Conservation (phyloP, 768 basidiomycete genomes). For the Termitomyces sp. region DNA sequence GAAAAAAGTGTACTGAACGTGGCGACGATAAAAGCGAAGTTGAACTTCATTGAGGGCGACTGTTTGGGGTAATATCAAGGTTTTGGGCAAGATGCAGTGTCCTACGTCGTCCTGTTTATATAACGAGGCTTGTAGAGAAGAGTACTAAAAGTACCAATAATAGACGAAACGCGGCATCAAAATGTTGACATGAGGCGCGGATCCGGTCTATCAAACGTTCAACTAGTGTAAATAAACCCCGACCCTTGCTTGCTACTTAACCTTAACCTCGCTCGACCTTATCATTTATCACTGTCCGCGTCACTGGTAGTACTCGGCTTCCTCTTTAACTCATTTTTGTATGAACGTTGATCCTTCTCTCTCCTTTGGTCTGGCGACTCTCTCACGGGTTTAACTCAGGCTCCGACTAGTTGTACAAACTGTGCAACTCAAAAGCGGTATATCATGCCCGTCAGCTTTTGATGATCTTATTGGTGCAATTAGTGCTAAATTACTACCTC, state of each 20-base stretch:
- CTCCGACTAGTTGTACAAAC: no score
- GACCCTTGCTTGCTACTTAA: no score
- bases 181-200: no score
- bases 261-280: no score
- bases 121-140: background rate
- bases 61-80: background rate
- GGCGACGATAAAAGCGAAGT: background rate
- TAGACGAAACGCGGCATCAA: background rate
- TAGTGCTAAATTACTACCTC: no score
- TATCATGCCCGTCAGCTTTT: background rate
- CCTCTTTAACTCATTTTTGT: background rate
- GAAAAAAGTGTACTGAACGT: constrained; percentile 22
- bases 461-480: background rate
- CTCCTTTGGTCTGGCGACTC: background rate
- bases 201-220: background rate
- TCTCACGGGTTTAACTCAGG: background rate
- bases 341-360: background rate
- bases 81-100: background rate
- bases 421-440: no score
- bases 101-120: background rate
- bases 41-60: background rate
- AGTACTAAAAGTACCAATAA: background rate
- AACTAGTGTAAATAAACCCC: no score
- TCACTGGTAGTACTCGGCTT: background rate
- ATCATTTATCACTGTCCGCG: no score